Base-by-base conservation (phyloP, 805 yeast species). In the Wickerhamomyces chambardii region DNA sequence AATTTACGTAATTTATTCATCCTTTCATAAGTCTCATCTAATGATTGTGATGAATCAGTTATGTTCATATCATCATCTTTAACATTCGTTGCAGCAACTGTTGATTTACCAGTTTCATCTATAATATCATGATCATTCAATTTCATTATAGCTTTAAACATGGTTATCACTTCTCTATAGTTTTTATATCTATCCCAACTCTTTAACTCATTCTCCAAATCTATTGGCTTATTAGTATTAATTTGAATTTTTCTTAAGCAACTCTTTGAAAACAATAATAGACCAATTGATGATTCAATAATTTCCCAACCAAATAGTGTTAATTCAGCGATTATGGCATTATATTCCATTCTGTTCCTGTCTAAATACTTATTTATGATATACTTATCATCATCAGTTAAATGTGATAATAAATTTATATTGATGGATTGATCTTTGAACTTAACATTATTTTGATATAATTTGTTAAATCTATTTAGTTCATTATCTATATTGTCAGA, bases 271-370 rank as follows among this genome's bases (percentile, higher is more conserved):
- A 40, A 40, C 27, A 63, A 37, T 2, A 64, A 38, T 3, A 44
- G 31, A 0, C 52, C 50, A 24, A 50, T 51, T 12, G 37, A 39
- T 25, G 56, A 59, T 11, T 45, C 43, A 32, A 46, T 52, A 11
- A 61, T 38, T 16, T 47, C 54, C 68, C 69, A 64, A 2, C 69
- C 68, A 6, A 63, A 41, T 12, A 63, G 34, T 2, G 55, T 45
- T 5, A 58, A 28, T 25, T 49, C 39, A 11, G 50, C 17, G 16
- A 37, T 33, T 31, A 29, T 33, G 8, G 31, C 31, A 24, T 42
- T 36, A n/a, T 18, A 31, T 10, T 41, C 36, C 7, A 44, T 22
- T 10, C 34, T 31, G 6, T 45, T 19, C n/a, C 44, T 36, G 4
- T 31, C 24, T 11, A 37, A 31, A 40, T 52, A 44, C 10, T 15